These are phyloP conservation scores for Aspergillus udagawae DNA, from an alignment of 2,329 filamentous ascomycete genomes.

Conservation along the genomic window DNA sequence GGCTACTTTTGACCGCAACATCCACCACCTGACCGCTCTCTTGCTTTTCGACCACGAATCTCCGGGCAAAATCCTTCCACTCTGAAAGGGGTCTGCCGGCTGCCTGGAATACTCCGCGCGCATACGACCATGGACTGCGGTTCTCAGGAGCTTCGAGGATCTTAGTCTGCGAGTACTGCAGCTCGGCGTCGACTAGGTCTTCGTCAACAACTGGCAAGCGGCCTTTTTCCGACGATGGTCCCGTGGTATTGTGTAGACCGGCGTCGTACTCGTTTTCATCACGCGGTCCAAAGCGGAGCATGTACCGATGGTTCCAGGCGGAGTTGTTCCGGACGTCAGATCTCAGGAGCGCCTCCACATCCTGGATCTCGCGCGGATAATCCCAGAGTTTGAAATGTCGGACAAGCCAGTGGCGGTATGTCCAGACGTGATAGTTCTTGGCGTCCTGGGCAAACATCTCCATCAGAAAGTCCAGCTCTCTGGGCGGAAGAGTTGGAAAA, in stretches of 20 bases:
- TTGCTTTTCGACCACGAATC: slow-evolving; percentile 50
- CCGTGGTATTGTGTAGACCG: slow-evolving; percentile 29
- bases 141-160: slow-evolving; percentile 85
- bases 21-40: slow-evolving; percentile 29
- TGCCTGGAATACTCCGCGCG: slow-evolving; percentile 70
- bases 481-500: slow-evolving; percentile 55
- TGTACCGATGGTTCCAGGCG: slow-evolving; percentile 96
- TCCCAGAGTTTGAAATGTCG: slow-evolving; percentile 58
- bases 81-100: slow-evolving; percentile 50
- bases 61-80: slow-evolving; percentile 51
- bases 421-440: slow-evolving; percentile 99
- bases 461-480: slow-evolving; percentile 71
- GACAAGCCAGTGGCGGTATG: slow-evolving; percentile 79
- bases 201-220: slow-evolving; percentile 50
- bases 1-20: slow-evolving; percentile 54
- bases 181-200: slow-evolving; percentile 67
- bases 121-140: slow-evolving; percentile 89
- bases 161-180: slow-evolving; percentile 68
- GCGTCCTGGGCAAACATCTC: slow-evolving; percentile 79
- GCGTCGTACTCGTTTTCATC: slow-evolving; percentile 34
- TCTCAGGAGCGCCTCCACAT: slow-evolving; percentile 68
- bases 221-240: slow-evolving; percentile 24
- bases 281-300: slow-evolving; percentile 72
- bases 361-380: slow-evolving; percentile 59
- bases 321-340: slow-evolving; percentile 91